A percentile compares a stretch with the other conserved stretches of the same genome.
Evolutionary conservation across 192 early-diverging fungal genomes (phyloP).

Genomic region (Linnemannia exigua): DNA sequence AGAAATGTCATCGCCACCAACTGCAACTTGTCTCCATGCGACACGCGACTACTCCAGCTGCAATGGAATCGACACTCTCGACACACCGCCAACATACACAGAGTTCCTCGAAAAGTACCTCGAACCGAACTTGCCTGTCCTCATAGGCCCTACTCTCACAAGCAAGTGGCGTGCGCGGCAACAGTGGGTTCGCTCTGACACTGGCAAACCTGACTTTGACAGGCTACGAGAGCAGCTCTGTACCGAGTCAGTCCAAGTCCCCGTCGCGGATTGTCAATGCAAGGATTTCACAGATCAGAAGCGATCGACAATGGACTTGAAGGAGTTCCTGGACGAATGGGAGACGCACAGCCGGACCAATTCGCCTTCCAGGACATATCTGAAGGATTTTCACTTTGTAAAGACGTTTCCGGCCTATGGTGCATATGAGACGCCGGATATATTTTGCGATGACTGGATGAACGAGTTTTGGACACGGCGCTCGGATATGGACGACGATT

Average conservation of each 20-base stretch:
- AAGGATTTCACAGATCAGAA: slow-evolving; percentile 75
- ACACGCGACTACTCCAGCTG: slow-evolving; percentile 38
- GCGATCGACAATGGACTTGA: slow-evolving; percentile 66
- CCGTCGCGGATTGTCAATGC: slow-evolving; percentile 72
- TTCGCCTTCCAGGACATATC: slow-evolving; percentile 55
- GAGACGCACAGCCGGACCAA: slow-evolving; percentile 19
- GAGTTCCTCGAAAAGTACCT: slow-evolving; percentile 59
- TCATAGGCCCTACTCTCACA: slow-evolving; percentile 64
- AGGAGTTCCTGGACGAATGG: slow-evolving; percentile 71
- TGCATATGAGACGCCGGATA: slow-evolving; percentile 60
- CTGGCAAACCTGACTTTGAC: slow-evolving; percentile 60
- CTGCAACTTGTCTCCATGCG: slow-evolving; percentile 14
- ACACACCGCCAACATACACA: slow-evolving; percentile 54
- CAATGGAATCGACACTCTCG: slow-evolving; percentile 48
- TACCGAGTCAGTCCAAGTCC: slow-evolving; percentile 49
- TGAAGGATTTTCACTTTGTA: slow-evolving; percentile 83
- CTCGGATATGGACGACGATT: slow-evolving; percentile 69
- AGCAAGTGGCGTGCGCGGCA: slow-evolving; percentile 66
- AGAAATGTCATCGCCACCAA: slow-evolving; percentile 14
- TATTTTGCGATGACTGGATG: slow-evolving; percentile 80
- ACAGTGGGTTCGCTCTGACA: slow-evolving; percentile 65
- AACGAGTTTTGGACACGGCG: slow-evolving; percentile 70
- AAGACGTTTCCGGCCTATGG: slow-evolving; percentile 55
- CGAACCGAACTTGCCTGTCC: slow-evolving; percentile 63
- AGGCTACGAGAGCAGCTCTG: slow-evolving; percentile 58